These are phyloP conservation scores for Syncephalis plumigaleata DNA, from an alignment of 371 early-diverging fungal species.

Conservation along the genomic window DNA sequence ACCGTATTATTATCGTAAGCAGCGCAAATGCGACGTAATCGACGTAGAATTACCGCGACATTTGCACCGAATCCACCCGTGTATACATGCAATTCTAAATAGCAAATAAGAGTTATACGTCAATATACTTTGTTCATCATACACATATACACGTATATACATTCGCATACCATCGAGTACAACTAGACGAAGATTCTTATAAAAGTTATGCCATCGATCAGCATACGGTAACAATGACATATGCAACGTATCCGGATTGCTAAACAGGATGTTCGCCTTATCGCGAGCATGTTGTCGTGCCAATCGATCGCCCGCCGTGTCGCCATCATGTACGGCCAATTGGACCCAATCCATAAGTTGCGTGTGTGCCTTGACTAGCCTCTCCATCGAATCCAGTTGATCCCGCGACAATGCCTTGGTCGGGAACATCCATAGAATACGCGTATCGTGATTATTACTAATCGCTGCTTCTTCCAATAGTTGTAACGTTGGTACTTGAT, in stretches of 20 bases:
- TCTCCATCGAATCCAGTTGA: conserved; percentile 20
- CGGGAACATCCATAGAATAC: conserved; percentile 43
- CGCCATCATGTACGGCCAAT: conserved; percentile 23
- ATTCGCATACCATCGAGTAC: conserved; percentile 48
- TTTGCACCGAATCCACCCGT: conserved; percentile 49
- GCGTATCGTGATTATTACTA: background rate
- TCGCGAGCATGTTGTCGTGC: conserved; percentile 24
- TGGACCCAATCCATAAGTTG: background rate
- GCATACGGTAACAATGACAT: conserved; percentile 41
- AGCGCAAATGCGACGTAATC: conserved; percentile 38
- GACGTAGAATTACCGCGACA: conserved; percentile 37
- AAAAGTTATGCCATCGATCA: conserved; percentile 30
- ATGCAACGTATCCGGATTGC: conserved; percentile 76
- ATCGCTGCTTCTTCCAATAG: conserved; percentile 18
- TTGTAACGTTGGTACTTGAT: conserved; percentile 47
- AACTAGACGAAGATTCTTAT: conserved; percentile 28
- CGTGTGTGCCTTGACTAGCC: background rate
- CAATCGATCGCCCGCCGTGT: conserved; percentile 16
- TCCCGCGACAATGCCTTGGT: conserved; percentile 71
- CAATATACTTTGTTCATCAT: conserved; percentile 1
- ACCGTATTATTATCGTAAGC: conserved; percentile 20
- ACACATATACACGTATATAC: conserved; percentile 1
- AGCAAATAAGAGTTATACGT: background rate
- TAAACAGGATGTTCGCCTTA: conserved; percentile 38
- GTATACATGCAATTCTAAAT: conserved; percentile 50